A percentile compares a stretch with the other conserved stretches of the same genome.
Evolutionary conservation across 495 filamentous ascomycete species (phyloP).

Genomic region (Tuber magnatum): DNA sequence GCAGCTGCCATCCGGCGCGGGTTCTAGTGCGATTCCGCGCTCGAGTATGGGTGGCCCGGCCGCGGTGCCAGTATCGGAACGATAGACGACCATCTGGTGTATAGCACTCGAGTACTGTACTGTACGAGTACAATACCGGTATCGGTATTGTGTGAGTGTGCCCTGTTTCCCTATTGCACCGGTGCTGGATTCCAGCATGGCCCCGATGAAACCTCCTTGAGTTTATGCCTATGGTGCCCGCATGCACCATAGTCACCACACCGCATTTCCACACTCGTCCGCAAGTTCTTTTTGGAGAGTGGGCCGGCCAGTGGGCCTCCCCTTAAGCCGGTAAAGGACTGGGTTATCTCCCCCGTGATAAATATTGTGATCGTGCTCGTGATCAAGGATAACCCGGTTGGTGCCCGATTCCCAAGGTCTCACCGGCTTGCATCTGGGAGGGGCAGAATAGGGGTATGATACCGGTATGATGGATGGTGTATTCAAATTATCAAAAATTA

Average conservation of each 20-base stretch:
- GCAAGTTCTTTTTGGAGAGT: background rate
- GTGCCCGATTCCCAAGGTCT: background rate
- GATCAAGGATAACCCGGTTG: background rate
- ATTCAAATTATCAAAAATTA: background rate
- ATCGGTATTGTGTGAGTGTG: too few species aligned
- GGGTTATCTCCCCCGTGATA: background rate
- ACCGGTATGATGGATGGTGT: background rate
- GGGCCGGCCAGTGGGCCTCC: background rate
- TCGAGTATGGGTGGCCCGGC: background rate
- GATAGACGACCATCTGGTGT: background rate
- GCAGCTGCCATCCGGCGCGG: background rate
- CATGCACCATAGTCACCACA: background rate
- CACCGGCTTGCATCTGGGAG: background rate
- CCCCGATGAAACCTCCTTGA: background rate
- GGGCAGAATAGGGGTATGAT: background rate
- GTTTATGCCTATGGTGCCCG: background rate
- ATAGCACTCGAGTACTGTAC: too few species aligned
- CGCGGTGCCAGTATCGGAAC: background rate
- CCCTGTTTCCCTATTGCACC: background rate
- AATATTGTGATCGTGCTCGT: background rate
- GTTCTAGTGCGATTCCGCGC: background rate
- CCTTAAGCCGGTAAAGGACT: background rate
- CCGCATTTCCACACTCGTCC: background rate
- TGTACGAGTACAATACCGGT: too few species aligned
- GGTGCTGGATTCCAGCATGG: background rate